These are phyloP conservation scores for Ophiocordyceps robertsii DNA, from an alignment of 2,329 filamentous ascomycete species.

Conservation along the genomic window DNA sequence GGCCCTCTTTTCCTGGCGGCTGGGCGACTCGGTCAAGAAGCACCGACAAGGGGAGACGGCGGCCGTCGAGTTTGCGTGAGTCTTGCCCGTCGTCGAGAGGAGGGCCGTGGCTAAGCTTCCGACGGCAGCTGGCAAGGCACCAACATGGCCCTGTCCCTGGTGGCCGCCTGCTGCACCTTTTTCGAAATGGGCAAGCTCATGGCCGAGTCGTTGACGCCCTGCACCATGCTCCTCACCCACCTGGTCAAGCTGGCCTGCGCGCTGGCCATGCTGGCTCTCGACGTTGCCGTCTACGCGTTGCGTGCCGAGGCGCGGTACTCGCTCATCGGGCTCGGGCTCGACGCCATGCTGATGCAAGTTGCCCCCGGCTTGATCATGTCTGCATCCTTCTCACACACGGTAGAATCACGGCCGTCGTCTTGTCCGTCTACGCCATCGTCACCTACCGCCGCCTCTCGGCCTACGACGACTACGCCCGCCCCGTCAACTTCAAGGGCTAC, in stretches of 20 bases:
- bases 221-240: conserved; percentile 38
- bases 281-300: conserved; percentile 35
- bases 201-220: conserved; percentile 38
- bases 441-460: conserved; percentile 32
- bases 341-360: conserved; percentile 35
- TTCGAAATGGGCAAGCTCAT: conserved; percentile 32
- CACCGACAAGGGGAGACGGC: conserved; percentile 26
- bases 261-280: conserved; percentile 32
- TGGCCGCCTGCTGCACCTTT: conserved; percentile 31
- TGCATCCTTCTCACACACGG: too few relatives aligned
- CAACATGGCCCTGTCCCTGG: conserved; percentile 35
- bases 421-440: conserved; percentile 31
- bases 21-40: conserved; percentile 30
- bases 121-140: conserved; percentile 42
- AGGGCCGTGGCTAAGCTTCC: too few relatives aligned
- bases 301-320: conserved; percentile 33
- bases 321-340: conserved; percentile 32
- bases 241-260: conserved; percentile 35
- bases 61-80: conserved; percentile 37
- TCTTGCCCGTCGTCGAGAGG: too few relatives aligned
- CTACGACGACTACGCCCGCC: conserved; percentile 36
- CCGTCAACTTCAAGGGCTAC: conserved; percentile 34
- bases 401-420: conserved; percentile 28
- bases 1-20: conserved; percentile 38
- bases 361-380: too few relatives aligned